phyloP scores from a whole-genome alignment of 352 stramenopile species.

The Globisporangium echinulatum region DNA sequence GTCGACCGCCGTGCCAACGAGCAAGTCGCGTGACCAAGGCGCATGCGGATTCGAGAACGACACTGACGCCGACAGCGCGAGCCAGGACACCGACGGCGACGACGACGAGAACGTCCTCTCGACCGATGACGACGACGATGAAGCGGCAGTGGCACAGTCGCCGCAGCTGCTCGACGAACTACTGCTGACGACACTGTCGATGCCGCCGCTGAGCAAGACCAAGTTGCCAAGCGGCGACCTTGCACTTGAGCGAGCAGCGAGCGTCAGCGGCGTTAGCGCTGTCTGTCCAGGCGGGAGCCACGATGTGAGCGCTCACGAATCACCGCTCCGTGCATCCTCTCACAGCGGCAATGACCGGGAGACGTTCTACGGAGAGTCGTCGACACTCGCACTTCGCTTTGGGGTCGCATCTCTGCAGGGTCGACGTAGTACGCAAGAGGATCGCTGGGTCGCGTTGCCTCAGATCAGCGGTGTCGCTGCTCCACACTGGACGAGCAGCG shows the following conservation, averaged over 20 bases:
- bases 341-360: conserved; percentile 7
- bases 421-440: conserved; percentile 67
- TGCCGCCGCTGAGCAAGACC: conserved; percentile 43
- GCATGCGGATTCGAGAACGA: conserved; percentile 2
- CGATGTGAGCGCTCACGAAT: neutral
- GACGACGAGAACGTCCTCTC: conserved; percentile 33
- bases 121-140: conserved; percentile 55
- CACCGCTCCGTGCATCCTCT: no score
- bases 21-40: conserved; percentile 19
- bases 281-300: neutral
- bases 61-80: neutral
- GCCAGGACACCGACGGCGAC: conserved; percentile 14
- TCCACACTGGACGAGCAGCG: conserved; percentile 13
- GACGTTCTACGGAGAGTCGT: conserved; percentile 34
- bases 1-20: conserved; percentile 16
- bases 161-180: conserved; percentile 65
- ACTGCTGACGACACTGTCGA: conserved; percentile 65
- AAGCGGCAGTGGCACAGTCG: conserved; percentile 57
- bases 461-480: conserved; percentile 16
- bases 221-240: conserved; percentile 1
- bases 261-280: neutral
- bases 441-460: conserved; percentile 58
- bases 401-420: conserved; percentile 54
- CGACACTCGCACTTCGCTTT: conserved; percentile 26
- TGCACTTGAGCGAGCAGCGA: neutral